These are phyloP conservation scores for Leishmania martiniquensis DNA, from an alignment of 208 protist species.

Conservation along the genomic window DNA sequence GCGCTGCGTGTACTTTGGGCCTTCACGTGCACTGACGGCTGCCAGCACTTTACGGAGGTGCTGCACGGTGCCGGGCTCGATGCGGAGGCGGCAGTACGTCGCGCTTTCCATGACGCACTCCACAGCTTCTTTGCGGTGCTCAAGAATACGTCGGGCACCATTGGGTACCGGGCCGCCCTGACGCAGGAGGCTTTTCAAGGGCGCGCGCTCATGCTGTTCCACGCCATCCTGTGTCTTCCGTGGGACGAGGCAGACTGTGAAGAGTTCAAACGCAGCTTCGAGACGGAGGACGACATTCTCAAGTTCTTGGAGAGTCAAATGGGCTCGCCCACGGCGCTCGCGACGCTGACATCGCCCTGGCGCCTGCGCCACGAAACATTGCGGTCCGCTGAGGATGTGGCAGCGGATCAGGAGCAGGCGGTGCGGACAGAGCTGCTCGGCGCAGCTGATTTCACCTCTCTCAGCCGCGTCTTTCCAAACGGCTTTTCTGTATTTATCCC, in stretches of 20 bases:
- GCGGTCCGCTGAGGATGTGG: constrained; percentile 17
- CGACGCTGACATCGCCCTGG: constrained; percentile 54
- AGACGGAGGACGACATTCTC: constrained; percentile 54
- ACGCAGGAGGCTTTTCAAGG: constrained; percentile 51
- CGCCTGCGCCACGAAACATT: constrained; percentile 35
- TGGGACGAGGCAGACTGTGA: constrained; percentile 86
- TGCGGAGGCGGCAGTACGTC: constrained; percentile 67
- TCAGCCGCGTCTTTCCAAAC: constrained; percentile 81
- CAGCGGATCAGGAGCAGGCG: constrained; percentile 34
- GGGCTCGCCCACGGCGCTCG: constrained; percentile 48
- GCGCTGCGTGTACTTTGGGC: constrained; percentile 58
- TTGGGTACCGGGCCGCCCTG: constrained; percentile 46
- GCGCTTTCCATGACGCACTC: constrained; percentile 70
- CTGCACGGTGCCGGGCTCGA: constrained; percentile 72
- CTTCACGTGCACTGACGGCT: constrained; percentile 50
- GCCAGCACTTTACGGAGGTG: constrained; percentile 65
- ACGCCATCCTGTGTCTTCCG: constrained; percentile 80
- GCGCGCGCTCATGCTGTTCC: constrained; percentile 54
- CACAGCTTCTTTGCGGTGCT: constrained; percentile 33
- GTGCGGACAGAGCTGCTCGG: constrained; percentile 63
- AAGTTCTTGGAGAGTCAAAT: constrained; percentile 63
- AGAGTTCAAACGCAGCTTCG: constrained; percentile 48
- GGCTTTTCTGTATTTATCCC: constrained; percentile 84
- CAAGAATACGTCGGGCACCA: constrained; percentile 22
- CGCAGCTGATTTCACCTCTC: constrained; percentile 60